A percentile compares a stretch with the other conserved stretches of the same genome.
Conservation (phyloP, 108 stramenopile species). For the Skeletonema tropicum region DNA sequence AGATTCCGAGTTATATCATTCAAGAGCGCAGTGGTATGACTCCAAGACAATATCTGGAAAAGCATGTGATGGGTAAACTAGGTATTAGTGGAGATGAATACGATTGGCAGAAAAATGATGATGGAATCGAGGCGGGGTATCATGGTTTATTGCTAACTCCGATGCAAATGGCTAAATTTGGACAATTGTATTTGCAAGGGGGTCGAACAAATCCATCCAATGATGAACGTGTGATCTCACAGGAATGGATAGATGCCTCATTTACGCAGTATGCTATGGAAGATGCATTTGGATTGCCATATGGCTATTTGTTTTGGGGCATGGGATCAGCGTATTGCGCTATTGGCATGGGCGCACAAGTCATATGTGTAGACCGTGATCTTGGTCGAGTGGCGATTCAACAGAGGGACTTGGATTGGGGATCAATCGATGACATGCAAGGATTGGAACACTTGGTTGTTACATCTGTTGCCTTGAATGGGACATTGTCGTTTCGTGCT, state of each 20-base stretch:
- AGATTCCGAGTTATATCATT: constrained; percentile 1
- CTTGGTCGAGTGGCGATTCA: not conserved
- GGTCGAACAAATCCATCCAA: constrained; percentile 3
- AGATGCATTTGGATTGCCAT: too few species aligned
- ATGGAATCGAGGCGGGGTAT: constrained; percentile 12
- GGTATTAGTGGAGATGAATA: constrained; percentile 16
- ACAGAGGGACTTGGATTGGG: not conserved
- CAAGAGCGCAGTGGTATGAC: constrained; percentile 6
- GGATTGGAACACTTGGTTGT: not conserved
- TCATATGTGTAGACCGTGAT: not conserved
- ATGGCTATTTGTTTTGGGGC: not conserved
- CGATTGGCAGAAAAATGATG: constrained; percentile 9
- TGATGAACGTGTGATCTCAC: constrained; percentile 2
- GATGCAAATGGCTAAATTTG: constrained; percentile 29
- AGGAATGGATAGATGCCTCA: too few species aligned
- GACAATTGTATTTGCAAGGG: constrained; percentile 20
- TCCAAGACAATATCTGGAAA: constrained; percentile 1
- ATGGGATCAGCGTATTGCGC: not conserved
- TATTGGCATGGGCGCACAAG: not conserved
- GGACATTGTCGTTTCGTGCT: too few species aligned
- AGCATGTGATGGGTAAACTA: not conserved
- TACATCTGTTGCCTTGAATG: too few species aligned
- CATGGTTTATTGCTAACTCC: not conserved
- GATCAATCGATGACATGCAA: too few species aligned
- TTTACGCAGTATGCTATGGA: too few species aligned